phyloP scores from a whole-genome alignment of 2,329 filamentous ascomycete species.

The Pyricularia grisea region DNA sequence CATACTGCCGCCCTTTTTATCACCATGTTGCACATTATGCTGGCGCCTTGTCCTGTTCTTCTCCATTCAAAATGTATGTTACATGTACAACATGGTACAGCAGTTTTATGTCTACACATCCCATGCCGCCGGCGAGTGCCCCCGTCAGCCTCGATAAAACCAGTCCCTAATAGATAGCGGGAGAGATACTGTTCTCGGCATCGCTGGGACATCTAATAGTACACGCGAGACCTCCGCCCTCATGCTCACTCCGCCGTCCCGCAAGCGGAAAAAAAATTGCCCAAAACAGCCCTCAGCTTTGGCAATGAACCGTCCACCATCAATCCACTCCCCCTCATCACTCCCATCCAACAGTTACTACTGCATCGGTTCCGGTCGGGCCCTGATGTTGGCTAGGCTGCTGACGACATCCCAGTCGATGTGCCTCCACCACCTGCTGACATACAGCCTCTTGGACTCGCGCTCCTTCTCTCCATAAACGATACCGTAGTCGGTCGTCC shows the following conservation, averaged over 20 bases:
- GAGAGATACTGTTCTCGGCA: not conserved
- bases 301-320: not conserved
- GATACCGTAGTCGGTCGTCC: conserved; percentile 70
- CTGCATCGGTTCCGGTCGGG: conserved; percentile 10
- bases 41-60: conserved; percentile 12
- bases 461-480: conserved; percentile 38
- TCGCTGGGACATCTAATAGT: not conserved
- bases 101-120: not conserved
- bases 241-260: not conserved
- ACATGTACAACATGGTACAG: not conserved
- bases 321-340: not conserved
- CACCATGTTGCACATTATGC: not conserved
- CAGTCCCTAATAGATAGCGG: not conserved
- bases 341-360: not conserved
- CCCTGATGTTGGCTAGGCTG: conserved; percentile 23
- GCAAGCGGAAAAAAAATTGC: not conserved
- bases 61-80: conserved; percentile 6
- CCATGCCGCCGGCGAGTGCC: not conserved
- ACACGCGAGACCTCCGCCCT: not conserved
- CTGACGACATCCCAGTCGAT: conserved; percentile 78
- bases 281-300: not conserved
- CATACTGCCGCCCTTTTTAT: not conserved
- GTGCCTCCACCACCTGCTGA: conserved; percentile 76
- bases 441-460: conserved; percentile 65
- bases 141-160: not conserved